Conservation (phyloP, 2,329 filamentous ascomycete genomes). For the Claviceps quebecensis region DNA sequence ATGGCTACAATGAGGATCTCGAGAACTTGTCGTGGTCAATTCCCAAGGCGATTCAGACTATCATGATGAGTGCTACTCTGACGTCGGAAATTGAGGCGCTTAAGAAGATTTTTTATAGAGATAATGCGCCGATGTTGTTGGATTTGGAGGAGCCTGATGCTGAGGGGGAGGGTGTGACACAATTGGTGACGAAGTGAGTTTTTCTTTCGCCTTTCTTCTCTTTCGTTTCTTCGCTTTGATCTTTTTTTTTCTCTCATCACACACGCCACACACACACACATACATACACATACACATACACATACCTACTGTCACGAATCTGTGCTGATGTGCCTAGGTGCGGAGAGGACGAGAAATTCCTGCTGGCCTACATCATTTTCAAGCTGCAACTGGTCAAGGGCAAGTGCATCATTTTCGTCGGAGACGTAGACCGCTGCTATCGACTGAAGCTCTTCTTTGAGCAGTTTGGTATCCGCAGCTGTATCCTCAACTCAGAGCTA, state of each 20-base stretch:
- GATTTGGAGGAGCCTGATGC: conserved; percentile 74
- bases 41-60: conserved; percentile 75
- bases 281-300: background rate
- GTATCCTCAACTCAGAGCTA: conserved; percentile 85
- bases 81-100: conserved; percentile 76
- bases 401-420: conserved; percentile 62
- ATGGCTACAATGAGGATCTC: conserved; percentile 86
- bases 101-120: conserved; percentile 69
- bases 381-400: conserved; percentile 89
- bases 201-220: background rate
- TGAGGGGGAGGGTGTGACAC: conserved; percentile 62
- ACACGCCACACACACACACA: background rate
- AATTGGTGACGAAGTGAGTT: conserved; percentile 68
- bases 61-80: conserved; percentile 87
- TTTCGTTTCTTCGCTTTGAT: background rate
- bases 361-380: conserved; percentile 86
- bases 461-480: conserved; percentile 89
- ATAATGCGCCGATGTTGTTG: conserved; percentile 54
- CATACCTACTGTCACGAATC: background rate
- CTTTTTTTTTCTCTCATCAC: background rate
- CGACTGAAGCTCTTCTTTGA: conserved; percentile 89
- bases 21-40: conserved; percentile 63
- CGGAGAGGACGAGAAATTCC: conserved; percentile 93
- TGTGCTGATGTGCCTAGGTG: conserved; percentile 36
- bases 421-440: conserved; percentile 78